Percentiles rank a stretch among this genome's conserved stretches.
These are phyloP conservation scores for Tylopilus sp. DNA, from an alignment of 1,284 basidiomycete genomes.

Conservation along the genomic window DNA sequence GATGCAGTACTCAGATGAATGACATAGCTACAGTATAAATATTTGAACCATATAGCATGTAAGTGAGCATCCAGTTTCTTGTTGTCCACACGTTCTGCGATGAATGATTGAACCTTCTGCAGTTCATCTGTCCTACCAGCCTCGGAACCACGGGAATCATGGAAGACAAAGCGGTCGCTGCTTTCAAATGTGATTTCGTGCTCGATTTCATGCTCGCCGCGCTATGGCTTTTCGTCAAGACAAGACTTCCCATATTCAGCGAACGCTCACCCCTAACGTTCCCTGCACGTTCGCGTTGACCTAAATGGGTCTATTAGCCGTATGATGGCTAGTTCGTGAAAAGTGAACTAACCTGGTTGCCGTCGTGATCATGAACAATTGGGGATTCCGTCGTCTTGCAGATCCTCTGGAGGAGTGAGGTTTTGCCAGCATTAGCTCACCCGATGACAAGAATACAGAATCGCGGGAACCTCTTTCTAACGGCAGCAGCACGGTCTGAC, in stretches of 20 bases:
- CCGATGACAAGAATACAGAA: conserved; percentile 4
- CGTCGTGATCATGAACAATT: background rate
- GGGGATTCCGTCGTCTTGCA: conserved; percentile 4
- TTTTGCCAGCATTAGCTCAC: conserved; percentile 3
- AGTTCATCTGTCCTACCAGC: no score
- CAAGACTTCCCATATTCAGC: background rate
- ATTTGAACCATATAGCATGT: no score
- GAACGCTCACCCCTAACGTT: background rate
- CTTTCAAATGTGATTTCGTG: no score
- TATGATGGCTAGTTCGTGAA: background rate
- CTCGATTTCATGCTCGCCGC: conserved; percentile 33
- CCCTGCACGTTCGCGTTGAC: background rate
- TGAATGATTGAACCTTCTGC: no score
- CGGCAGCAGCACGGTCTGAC: background rate
- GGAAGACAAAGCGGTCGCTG: no score
- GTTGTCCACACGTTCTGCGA: no score
- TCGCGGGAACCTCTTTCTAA: background rate
- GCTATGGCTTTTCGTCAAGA: conserved; percentile 13
- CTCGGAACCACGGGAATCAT: no score
- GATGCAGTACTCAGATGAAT: no score
- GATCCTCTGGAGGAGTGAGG: conserved; percentile 1
- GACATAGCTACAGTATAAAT: no score
- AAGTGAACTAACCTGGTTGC: background rate
- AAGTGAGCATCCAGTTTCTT: no score
- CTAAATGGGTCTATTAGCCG: background rate